Evolutionary conservation across 495 filamentous ascomycete species (phyloP).

Genomic region (Paragyromitra xinjiangensis): DNA sequence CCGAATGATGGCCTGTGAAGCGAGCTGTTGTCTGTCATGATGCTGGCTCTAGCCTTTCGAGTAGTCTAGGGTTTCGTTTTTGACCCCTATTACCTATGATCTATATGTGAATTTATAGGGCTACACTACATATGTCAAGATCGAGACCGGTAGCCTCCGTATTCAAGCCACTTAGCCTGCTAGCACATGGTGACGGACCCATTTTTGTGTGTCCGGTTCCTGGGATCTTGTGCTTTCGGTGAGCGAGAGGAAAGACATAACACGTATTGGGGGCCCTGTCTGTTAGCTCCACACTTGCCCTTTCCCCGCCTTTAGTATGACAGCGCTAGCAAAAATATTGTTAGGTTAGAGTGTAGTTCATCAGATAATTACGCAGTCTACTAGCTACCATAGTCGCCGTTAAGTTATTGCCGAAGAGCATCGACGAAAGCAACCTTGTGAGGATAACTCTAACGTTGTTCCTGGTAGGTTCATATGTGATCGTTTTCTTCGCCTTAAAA

Average conservation of each 20-base stretch:
- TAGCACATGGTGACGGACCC: constrained; percentile 23
- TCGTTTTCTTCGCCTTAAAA: not conserved
- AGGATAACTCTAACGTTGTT: not conserved
- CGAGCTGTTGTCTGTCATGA: not conserved
- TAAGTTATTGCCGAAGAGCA: not conserved
- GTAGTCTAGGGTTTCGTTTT: not conserved
- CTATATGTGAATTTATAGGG: constrained; percentile 28
- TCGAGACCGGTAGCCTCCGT: not conserved
- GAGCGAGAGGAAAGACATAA: not conserved
- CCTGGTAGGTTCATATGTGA: not conserved
- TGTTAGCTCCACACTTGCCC: not conserved
- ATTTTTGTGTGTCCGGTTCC: constrained; percentile 14
- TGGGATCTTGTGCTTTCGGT: not conserved
- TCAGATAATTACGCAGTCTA: not conserved
- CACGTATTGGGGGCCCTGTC: not conserved
- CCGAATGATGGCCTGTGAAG: constrained; percentile 15
- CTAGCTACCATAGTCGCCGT: not conserved
- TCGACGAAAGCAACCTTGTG: not conserved
- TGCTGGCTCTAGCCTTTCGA: not conserved
- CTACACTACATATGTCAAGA: not conserved
- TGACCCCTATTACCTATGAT: constrained; percentile 28
- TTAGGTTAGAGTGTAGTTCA: not conserved
- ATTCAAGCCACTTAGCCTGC: constrained; percentile 15
- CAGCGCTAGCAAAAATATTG: not conserved
- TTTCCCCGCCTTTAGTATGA: not conserved